Base-by-base conservation (phyloP, 768 basidiomycete species). In the Pleurotus pulmonarius region DNA sequence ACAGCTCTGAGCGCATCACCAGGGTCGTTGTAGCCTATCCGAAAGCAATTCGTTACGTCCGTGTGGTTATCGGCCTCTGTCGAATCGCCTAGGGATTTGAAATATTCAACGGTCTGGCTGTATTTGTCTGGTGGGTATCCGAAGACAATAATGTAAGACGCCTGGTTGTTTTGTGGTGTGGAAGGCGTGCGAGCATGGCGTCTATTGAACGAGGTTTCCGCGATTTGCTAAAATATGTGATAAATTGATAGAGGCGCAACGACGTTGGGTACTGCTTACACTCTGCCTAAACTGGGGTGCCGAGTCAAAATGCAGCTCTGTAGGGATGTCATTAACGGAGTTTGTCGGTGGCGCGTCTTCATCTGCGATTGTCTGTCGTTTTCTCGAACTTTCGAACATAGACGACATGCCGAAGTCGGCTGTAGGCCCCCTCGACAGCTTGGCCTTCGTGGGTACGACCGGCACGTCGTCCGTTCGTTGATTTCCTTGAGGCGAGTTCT, bases 101-200 rank as follows among this genome's bases (percentile, higher is more conserved):
- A 88, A 68, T 88, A 88, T 63, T 88, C 88, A 13, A 82, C 83
- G 0, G 88, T 84, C 13, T 85, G 65, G 52, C 80, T 83, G 67
- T 87, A 89, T 64, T 85, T 85, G 69, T 93, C 89, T 29, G 83
- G 75, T 4, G 93, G 92, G 66, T 93, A 95, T n/a, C 93, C 93
- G 59, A 92, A 95, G 51, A 95, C 84, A 64, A 93, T 76, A 37
- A 95, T 76, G 63, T 87, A 87, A 25, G 81, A 67, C 2, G 80
- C 75, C 24, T 82, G 78, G 9, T 70, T 48, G 4, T 73, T 58
- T 41, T 68, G 57, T n/a, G 70, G 57, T 46, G 68, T 43, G 26
- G 73, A 55, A 39, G 64, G 67, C 58, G 57, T 58, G 26, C 59
- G 74, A 59, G 59, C 65, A 20, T 66, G 67, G 38, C 71, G 73